These are phyloP conservation scores for Vanrija sp. DNA, from an alignment of 1,284 basidiomycete species.

Conservation along the genomic window DNA sequence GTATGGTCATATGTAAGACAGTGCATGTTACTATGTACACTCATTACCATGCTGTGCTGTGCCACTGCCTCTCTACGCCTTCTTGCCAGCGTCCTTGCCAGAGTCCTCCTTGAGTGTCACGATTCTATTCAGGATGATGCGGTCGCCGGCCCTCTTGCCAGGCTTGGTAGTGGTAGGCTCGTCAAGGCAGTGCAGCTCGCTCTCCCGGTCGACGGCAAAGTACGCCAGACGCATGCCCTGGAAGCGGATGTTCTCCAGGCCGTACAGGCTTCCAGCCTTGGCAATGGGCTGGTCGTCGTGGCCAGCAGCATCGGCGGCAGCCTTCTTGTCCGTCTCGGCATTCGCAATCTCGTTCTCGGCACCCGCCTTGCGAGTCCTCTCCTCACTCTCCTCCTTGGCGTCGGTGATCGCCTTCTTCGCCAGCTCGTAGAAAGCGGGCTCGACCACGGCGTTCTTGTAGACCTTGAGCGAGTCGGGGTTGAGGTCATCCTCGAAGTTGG, in stretches of 20 bases:
- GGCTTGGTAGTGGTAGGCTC: conserved; percentile 52
- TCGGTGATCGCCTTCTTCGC: conserved; percentile 65
- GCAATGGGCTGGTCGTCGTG: conserved; percentile 53
- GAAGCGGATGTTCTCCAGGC: conserved; percentile 91
- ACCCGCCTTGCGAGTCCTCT: conserved; percentile 60
- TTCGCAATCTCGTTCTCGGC: conserved; percentile 21
- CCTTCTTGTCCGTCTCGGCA: conserved; percentile 52
- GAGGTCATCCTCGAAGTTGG: conserved; percentile 79
- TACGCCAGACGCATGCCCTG: conserved; percentile 95
- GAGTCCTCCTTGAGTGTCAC: conserved; percentile 85
- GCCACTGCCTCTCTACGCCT: conserved; percentile 20
- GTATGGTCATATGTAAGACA: conserved; percentile 6
- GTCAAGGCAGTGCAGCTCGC: conserved; percentile 62
- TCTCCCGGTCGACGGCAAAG: conserved; percentile 87
- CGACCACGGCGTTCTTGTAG: conserved; percentile 74
- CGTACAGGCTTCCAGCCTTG: conserved; percentile 75
- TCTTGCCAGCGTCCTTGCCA: conserved; percentile 65
- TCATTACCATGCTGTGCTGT: background rate
- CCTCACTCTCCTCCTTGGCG: conserved; percentile 64
- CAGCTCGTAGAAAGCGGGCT: conserved; percentile 83
- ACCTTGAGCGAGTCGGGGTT: conserved; percentile 76
- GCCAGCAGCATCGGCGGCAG: conserved; percentile 29
- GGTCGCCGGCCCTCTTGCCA: conserved; percentile 64
- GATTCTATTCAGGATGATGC: conserved; percentile 84
- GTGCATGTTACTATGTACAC: conserved; percentile 5